Base-by-base conservation (phyloP, 768 basidiomycete species). In the Hortiboletus flavorubellus region DNA sequence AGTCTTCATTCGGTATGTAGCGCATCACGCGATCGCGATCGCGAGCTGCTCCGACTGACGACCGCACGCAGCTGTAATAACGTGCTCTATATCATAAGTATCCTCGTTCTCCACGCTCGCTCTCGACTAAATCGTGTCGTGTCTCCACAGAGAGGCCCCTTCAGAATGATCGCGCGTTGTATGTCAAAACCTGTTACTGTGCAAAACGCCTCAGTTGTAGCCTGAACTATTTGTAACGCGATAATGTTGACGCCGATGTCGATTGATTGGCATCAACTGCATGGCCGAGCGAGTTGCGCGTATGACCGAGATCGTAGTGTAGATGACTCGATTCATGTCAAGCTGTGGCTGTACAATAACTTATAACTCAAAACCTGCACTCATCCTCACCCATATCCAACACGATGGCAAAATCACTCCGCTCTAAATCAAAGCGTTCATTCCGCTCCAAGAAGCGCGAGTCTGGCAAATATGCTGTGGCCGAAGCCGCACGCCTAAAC, bases 31-130 rank as follows among this genome's bases (percentile, higher is more conserved):
- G 7, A 21, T 18, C 34, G 12, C 34, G 34, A 34, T 44, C 41
- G 14, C 21, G 21, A 23, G 2, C 23, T 10, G 15, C 52, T 16
- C 62, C 26, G 49, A 30, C 50, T 61, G 53, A 69, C 45, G 42
- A 50, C 35, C 37, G 44, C 18, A 31, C 59, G 26, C 56, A 93
- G 91, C 63, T 93, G 91, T 78, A 97, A 97, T 78, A 97, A 97
- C 64, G 94, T 97, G 23, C 80, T 97, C 53, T 97, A 96, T 72
- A 95, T 97, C 63, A 92, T 91, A 82, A 89, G 89, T 91, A 59
- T 60, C 60, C 30, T 66, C 53, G 48, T 46, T 54, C 30, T 50
- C 0, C 2, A 2, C 21, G 15, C 29, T 38, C 12, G 41, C 33
- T 26, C 12, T 40, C 34, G 35, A 37, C 68, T 73, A 60, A 72